Evolutionary conservation across 2,329 filamentous ascomycete species (phyloP), one percentile per base, ranked within the genome.

Genomic region (Colletotrichum spinosum): DNA sequence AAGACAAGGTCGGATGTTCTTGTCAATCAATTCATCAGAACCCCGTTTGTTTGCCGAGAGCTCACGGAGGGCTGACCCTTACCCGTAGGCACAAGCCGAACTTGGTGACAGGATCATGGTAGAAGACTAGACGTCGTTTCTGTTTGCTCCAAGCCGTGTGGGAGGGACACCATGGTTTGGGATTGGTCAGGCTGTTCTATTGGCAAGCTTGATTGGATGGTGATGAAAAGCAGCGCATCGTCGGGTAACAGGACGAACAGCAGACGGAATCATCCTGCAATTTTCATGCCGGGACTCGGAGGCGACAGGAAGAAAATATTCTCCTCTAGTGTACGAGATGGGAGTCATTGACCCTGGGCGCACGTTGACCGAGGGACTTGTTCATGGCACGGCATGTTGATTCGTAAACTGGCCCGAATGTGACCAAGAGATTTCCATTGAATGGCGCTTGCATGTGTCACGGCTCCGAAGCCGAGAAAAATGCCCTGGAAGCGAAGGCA

Each of bases 201-300:
- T 33, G 15, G 25, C n/a, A 37, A 55, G 58, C 63, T 65, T 63
- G 63, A 57, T 46, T 66, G 58, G 62, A 57, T 33, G 58, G 52
- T 44, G 35, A 37, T 42, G 34, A 48, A 17, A 46, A 48, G 34
- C 25, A 45, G 13, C 48, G 63, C 52, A 66, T 53, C 53, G 53
- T 51, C 41, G 49, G 50, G 56, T 63, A 49, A 54, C 34, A 25
- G 25, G 25, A 25, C 25, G 25, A 25, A 25, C 25, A 25, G 25
- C 25, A 25, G 25, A 25, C 25, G 25, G 25, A 25, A 25, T 25
- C 4, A 25, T 25, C 4, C 3, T 25, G 25, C 25, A 5, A 5
- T 25, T 5, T 25, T 42, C 13, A 11, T 42, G 25, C 12, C 17
- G 42, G 45, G 39, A 51, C 15, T n/a, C 15, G 55, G 25, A 54